phyloP scores from a whole-genome alignment of 805 yeast genomes.

The Candida chauliodis region DNA sequence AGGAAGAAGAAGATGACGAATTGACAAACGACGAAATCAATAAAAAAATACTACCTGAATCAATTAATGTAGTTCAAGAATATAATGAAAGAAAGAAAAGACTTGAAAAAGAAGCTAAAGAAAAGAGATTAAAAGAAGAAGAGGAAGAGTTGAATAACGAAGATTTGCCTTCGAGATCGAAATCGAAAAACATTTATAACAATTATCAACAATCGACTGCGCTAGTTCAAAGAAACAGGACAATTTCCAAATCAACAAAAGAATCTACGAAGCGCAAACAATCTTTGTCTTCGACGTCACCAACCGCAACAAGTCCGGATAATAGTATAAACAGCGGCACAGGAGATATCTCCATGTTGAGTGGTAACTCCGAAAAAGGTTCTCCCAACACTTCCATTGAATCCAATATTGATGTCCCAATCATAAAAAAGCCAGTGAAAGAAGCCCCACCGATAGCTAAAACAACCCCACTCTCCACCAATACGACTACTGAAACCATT shows the following conservation, averaged over 20 bases:
- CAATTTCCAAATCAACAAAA: not conserved
- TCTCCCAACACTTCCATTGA: constrained; percentile 8
- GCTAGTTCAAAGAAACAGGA: not conserved
- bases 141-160: constrained; percentile 3
- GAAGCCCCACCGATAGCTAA: not conserved
- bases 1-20: constrained; percentile 8
- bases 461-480: not conserved
- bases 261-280: not conserved
- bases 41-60: constrained; percentile 17
- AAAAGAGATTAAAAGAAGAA: not conserved
- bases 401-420: not conserved
- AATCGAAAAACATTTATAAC: constrained; percentile 29
- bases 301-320: not conserved
- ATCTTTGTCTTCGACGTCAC: not conserved
- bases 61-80: constrained; percentile 20
- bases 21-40: constrained; percentile 18
- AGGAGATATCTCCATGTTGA: not conserved
- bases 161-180: constrained; percentile 18
- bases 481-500: not conserved
- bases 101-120: constrained; percentile 10
- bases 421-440: not conserved
- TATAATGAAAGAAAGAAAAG: constrained; percentile 10
- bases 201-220: constrained; percentile 25
- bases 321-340: not conserved
- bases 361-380: not conserved